Base-by-base conservation (phyloP, 805 yeast species). In the Debaryomyces maramus region DNA sequence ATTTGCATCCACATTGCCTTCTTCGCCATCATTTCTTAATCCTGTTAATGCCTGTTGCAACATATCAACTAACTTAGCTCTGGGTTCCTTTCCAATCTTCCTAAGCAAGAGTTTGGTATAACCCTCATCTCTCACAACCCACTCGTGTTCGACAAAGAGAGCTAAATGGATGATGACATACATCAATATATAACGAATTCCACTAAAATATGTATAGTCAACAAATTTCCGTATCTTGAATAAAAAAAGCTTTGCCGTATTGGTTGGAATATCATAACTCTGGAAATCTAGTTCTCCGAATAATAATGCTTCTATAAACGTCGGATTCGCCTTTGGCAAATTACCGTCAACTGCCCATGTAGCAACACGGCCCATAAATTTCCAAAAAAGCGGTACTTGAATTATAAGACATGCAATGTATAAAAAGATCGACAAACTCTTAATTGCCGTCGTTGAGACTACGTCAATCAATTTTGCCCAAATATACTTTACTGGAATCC, bases 71-170 rank as follows among this genome's bases (percentile, higher is more conserved):
- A 70, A 58, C 41, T 62, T 67, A 10, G 72, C 61, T 36, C 69
- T 59, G 29, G 75, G 73, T 45, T 73, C 79, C 34, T 65, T 72
- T 2, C 93, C 93, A 33, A 85, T 76, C 43, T 73, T 76, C 46
- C 70, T 77, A 38, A 72, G 56, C 13, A 85, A 64, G 55, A 83
- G 70, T 52, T 78, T 80, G 20, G 67, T 59, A 56, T 82, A 83
- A 0, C 88, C 88, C 34, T 81, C 80, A 56, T 85, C 95, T 39
- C 80, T 66, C 1, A 78, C 77, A 11, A 85, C 83, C 79, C 85
- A 80, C 49, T 84, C 89, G 54, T 83, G 85, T 45, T 76, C 80
- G 16, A 81, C 65, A 52, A 78, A 76, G 5, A 80, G 41, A 4
- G 78, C 73, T 13, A 77, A 45, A 41, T 68, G 72, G 18, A 73